Evolutionary conservation across 192 early-diverging fungal genomes (phyloP), one percentile per base, ranked within the genome.

Genomic region (Umbelopsis sp.): DNA sequence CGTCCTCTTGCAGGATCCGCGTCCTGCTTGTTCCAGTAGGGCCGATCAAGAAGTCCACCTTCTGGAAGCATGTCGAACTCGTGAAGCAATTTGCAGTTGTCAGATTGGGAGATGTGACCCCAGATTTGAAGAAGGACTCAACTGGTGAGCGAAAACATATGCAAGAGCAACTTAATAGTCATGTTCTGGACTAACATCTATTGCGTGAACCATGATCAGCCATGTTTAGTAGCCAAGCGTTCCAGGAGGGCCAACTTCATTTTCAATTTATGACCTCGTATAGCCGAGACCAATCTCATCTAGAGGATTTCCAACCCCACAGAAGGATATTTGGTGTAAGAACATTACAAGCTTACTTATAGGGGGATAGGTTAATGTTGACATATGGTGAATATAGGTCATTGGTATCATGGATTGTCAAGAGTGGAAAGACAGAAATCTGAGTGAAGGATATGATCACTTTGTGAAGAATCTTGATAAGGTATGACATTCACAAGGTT

Each of bases 321-420:
- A 76, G 88, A 30, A 90, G 91, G 46, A 77, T 93, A 64, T 86
- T 93, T 81, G 92, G 89, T 74, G 90, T 90, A 80, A 61, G 81
- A 67, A 35, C 20, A 61, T 50, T 21, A 23, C 7, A 27, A 22
- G 20, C 13, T 48, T 10, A 15, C 12, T 10, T 6, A 46, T 22
- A 41, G 4, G 18, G 7, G 46, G 11, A 15, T 64, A 23, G 6
- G 3, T 41, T 37, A 13, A 35, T 20, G 23, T 21, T 68, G 30
- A 68, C 16, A 47, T 16, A 13, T 41, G 18, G 10, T 13, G 48
- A 49, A 49, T 4, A 10, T 74, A 92, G 89, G 91, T 92, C 41
- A 89, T 93, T 75, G 91, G 91, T 50, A 90, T 93, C 46, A 92
- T 91, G 85, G 86, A 93, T 76, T 94, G 92, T 68, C 81, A 87